These are phyloP conservation scores for Colletotrichum orbiculare DNA, from an alignment of 2,329 filamentous ascomycete genomes.

Conservation along the genomic window DNA sequence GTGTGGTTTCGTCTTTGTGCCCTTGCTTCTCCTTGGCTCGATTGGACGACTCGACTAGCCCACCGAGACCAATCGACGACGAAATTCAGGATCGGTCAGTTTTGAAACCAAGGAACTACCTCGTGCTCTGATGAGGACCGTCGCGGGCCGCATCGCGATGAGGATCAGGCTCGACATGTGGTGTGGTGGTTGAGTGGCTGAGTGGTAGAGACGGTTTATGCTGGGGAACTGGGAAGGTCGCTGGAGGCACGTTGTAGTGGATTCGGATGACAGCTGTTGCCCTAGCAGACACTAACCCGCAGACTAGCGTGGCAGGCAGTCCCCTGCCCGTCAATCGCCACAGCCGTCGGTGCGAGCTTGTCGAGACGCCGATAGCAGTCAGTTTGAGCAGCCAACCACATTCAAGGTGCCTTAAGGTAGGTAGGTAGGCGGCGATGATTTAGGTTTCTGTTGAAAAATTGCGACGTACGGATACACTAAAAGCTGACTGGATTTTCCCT, in stretches of 20 bases:
- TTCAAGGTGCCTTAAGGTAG: too few species aligned
- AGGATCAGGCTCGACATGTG: slow-evolving; percentile 17
- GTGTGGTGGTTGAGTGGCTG: slow-evolving; percentile 10
- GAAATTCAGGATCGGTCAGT: slow-evolving; percentile 28
- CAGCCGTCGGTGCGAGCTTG: too few species aligned
- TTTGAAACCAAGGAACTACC: slow-evolving; percentile 6
- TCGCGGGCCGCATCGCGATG: slow-evolving; percentile 28
- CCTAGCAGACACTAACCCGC: background rate
- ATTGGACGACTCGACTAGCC: slow-evolving; percentile 10
- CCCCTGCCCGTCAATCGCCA: slow-evolving; percentile 6
- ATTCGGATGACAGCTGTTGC: slow-evolving; percentile 1
- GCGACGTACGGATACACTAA: too few species aligned
- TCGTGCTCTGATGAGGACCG: slow-evolving; percentile 17
- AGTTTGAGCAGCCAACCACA: background rate
- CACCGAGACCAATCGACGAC: slow-evolving; percentile 12
- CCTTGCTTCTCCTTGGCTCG: slow-evolving; percentile 10
- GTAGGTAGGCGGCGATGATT: too few species aligned
- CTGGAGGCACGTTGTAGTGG: slow-evolving; percentile 11
- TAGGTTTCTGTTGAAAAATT: too few species aligned
- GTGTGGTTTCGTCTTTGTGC: background rate
- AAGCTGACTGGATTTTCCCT: too few species aligned
- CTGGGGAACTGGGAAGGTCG: slow-evolving; percentile 14
- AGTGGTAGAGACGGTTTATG: background rate
- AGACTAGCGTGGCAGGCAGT: slow-evolving; percentile 18
- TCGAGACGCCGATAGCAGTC: too few species aligned